A percentile compares a stretch with the other conserved stretches of the same genome.
phyloP scores from a whole-genome alignment of 2,329 filamentous ascomycete species.

The Penicillium brasilianum region DNA sequence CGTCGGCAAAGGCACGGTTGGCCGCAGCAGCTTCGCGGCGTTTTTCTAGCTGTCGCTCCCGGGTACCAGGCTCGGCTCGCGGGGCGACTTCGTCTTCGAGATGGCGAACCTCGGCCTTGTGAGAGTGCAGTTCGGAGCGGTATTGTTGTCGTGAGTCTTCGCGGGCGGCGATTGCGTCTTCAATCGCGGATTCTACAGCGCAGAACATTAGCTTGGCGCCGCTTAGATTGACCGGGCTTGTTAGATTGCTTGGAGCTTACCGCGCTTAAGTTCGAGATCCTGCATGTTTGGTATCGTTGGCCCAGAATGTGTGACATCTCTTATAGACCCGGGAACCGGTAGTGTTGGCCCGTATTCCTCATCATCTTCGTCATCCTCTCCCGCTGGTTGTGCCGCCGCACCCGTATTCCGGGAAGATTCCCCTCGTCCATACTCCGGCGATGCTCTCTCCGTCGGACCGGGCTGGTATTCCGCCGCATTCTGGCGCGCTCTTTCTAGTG shows the following conservation, averaged over 20 bases:
- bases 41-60: constrained; percentile 87
- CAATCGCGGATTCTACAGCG: constrained; percentile 37
- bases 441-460: constrained; percentile 12
- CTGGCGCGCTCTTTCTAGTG: constrained; percentile 60
- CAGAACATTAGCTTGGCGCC: not conserved
- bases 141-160: constrained; percentile 40
- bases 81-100: constrained; percentile 75
- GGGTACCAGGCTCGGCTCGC: constrained; percentile 79
- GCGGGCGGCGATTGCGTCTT: constrained; percentile 37
- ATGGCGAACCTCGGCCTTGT: constrained; percentile 40
- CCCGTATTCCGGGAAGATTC: constrained; percentile 17
- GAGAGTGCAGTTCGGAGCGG: constrained; percentile 59
- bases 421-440: constrained; percentile 32
- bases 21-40: constrained; percentile 72
- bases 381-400: constrained; percentile 13
- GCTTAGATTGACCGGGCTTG: not conserved
- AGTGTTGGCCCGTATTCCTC: constrained; percentile 65
- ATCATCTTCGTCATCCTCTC: constrained; percentile 39
- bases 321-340: constrained; percentile 38
- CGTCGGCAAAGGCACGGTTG: constrained; percentile 71
- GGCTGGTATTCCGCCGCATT: constrained; percentile 22
- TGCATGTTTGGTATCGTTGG: constrained; percentile 71
- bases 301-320: constrained; percentile 45
- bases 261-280: constrained; percentile 69
- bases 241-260: constrained; percentile 27